Percentiles rank a stretch among this genome's conserved stretches.
phyloP scores from a whole-genome alignment of 805 yeast species.

The Ogataea methylovora region DNA sequence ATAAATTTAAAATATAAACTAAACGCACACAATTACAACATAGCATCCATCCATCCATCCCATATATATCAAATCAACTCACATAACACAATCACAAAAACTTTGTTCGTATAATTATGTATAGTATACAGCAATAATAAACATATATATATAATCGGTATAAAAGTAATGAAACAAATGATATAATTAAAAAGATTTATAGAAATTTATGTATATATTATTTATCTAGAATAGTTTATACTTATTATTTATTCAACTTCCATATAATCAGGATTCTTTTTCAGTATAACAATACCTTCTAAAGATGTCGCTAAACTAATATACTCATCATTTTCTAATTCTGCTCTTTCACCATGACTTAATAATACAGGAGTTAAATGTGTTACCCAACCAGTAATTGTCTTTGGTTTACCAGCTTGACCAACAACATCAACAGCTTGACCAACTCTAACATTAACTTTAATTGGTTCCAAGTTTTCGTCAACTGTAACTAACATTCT shows the following conservation, averaged over 20 bases:
- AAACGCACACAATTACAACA: too few relatives aligned
- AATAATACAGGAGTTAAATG: slow-evolving; percentile 95
- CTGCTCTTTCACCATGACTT: slow-evolving; percentile 94
- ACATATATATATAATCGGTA: neutral
- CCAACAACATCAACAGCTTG: slow-evolving; percentile 99
- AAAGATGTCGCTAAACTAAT: slow-evolving; percentile 70
- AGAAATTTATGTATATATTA: neutral
- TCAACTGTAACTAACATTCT: slow-evolving; percentile 90
- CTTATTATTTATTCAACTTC: slow-evolving; percentile 24
- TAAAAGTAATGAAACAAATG: neutral
- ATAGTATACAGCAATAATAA: neutral
- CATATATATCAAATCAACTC: too few relatives aligned
- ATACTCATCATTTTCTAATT: slow-evolving; percentile 91
- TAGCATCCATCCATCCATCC: too few relatives aligned
- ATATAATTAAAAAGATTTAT: neutral
- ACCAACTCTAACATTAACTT: slow-evolving; percentile 96
- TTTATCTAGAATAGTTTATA: too few relatives aligned
- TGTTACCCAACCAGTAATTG: slow-evolving; percentile 99
- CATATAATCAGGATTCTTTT: slow-evolving; percentile 81
- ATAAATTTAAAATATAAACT: slow-evolving; percentile 30
- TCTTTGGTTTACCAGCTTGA: slow-evolving; percentile 98
- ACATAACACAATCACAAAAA: too few relatives aligned
- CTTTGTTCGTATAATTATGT: too few relatives aligned
- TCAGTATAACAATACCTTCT: slow-evolving; percentile 90
- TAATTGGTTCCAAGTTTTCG: slow-evolving; percentile 82